Percentiles rank a stretch among this genome's conserved stretches.
These are phyloP conservation scores for Coccomyxa subellipsoidea DNA, from an alignment of 163 green algal genomes.

Conservation along the genomic window DNA sequence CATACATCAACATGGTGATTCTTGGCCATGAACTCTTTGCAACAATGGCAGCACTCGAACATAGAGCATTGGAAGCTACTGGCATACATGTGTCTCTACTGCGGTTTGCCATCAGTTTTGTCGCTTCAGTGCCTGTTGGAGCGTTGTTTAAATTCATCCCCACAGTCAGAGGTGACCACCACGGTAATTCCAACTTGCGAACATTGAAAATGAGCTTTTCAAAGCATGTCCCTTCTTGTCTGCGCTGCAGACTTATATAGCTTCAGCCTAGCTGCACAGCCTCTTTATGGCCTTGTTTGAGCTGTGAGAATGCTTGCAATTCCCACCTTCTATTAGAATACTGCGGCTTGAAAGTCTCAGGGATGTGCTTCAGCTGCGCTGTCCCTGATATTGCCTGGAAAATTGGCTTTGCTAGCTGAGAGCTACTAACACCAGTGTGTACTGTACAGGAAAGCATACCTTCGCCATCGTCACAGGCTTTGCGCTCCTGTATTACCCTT, in stretches of 20 bases:
- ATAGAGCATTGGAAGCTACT: neutral
- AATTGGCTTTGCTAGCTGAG: too few relatives aligned
- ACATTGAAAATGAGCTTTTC: too few relatives aligned
- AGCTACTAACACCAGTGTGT: too few relatives aligned
- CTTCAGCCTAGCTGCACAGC: neutral
- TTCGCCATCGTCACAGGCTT: conserved; percentile 73
- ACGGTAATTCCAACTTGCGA: too few relatives aligned
- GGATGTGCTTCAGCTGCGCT: too few relatives aligned
- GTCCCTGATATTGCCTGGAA: too few relatives aligned
- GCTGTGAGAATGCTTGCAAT: neutral
- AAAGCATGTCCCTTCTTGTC: too few relatives aligned
- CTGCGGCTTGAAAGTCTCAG: too few relatives aligned
- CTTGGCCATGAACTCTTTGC: neutral
- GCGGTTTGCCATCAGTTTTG: conserved; percentile 37
- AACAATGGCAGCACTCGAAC: neutral
- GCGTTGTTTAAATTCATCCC: conserved; percentile 22
- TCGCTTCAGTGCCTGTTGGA: conserved; percentile 30
- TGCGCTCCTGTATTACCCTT: conserved; percentile 81
- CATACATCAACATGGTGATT: neutral
- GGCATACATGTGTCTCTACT: conserved; percentile 23
- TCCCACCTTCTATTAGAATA: too few relatives aligned
- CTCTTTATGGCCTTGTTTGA: neutral
- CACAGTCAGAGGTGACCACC: conserved; percentile 25
- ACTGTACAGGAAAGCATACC: conserved; percentile 66
- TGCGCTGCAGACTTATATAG: neutral